A percentile compares a stretch with the other conserved stretches of the same genome.
Evolutionary conservation across 306 rosid species (phyloP).

Genomic region (Trifolium pratense): DNA sequence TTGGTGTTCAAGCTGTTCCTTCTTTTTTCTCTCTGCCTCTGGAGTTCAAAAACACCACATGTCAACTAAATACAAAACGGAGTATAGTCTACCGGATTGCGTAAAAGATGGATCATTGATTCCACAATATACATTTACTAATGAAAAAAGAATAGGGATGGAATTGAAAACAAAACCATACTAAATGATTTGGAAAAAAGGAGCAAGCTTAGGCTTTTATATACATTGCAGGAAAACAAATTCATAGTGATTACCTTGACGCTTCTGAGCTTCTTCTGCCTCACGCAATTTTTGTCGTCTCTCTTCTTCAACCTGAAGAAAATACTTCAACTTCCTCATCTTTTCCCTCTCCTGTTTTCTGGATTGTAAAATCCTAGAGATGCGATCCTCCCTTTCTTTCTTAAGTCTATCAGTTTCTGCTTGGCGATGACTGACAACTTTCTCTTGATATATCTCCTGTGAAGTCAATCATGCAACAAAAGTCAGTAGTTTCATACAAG

Average conservation of each 20-base stretch:
- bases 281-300: slow-evolving; percentile 63
- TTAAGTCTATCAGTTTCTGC: slow-evolving; percentile 70
- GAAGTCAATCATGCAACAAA: slow-evolving; percentile 2
- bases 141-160: background rate
- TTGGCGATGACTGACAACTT: slow-evolving; percentile 68
- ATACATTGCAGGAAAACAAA: background rate
- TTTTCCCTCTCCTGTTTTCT: slow-evolving; percentile 74
- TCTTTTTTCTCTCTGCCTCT: slow-evolving; percentile 84
- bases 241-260: slow-evolving; percentile 63
- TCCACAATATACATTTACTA: background rate
- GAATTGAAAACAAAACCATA: background rate
- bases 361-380: slow-evolving; percentile 63
- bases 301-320: slow-evolving; percentile 81
- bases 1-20: slow-evolving; percentile 72
- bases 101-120: background rate
- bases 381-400: slow-evolving; percentile 72
- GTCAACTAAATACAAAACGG: background rate
- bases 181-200: background rate
- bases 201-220: background rate
- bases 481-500: background rate
- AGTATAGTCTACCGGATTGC: background rate
- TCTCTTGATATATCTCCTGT: slow-evolving; percentile 73
- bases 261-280: slow-evolving; percentile 85
- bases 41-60: slow-evolving; percentile 32
- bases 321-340: slow-evolving; percentile 76